These are phyloP conservation scores for Colletotrichum scovillei DNA, from an alignment of 2,329 filamentous ascomycete genomes.

Conservation along the genomic window DNA sequence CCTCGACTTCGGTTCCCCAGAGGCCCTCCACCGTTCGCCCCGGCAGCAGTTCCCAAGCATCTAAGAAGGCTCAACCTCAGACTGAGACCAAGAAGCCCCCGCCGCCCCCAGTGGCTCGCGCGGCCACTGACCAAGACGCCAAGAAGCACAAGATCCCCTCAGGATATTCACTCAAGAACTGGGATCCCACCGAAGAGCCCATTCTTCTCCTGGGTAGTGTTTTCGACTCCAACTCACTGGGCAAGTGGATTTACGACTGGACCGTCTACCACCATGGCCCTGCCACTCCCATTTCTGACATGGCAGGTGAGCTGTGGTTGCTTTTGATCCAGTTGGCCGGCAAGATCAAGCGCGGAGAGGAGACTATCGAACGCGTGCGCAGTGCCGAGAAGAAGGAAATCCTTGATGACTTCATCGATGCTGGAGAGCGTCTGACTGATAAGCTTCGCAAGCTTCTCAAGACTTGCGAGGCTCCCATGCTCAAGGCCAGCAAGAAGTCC, in stretches of 20 bases:
- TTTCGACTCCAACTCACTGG: constrained; percentile 96
- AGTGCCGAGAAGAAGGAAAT: constrained; percentile 80
- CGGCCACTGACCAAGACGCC: constrained; percentile 69
- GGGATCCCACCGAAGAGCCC: constrained; percentile 93
- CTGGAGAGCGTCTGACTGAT: constrained; percentile 86
- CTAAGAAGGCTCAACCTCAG: constrained; percentile 56
- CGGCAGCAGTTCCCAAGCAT: constrained; percentile 50
- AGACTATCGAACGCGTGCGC: constrained; percentile 78
- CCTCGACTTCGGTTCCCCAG: constrained; percentile 62
- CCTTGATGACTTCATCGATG: constrained; percentile 90
- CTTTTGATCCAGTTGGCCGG: constrained; percentile 92
- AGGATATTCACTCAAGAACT: constrained; percentile 97
- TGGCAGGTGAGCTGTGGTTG: constrained; percentile 95
- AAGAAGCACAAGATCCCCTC: constrained; percentile 80
- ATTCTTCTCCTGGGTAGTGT: constrained; percentile 95
- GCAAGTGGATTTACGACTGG: constrained; percentile 99
- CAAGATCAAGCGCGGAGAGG: constrained; percentile 92
- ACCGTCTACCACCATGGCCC: constrained; percentile 91
- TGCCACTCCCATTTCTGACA: constrained; percentile 84
- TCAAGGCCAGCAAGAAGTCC: constrained; percentile 82
- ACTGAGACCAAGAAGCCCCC: constrained; percentile 65
- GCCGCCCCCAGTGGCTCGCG: constrained; percentile 46
- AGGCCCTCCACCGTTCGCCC: constrained; percentile 65
- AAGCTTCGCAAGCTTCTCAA: constrained; percentile 90
- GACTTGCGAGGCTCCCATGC: constrained; percentile 94